phyloP scores from a whole-genome alignment of 75 land plant species.

The Cunninghamia lanceolata region DNA sequence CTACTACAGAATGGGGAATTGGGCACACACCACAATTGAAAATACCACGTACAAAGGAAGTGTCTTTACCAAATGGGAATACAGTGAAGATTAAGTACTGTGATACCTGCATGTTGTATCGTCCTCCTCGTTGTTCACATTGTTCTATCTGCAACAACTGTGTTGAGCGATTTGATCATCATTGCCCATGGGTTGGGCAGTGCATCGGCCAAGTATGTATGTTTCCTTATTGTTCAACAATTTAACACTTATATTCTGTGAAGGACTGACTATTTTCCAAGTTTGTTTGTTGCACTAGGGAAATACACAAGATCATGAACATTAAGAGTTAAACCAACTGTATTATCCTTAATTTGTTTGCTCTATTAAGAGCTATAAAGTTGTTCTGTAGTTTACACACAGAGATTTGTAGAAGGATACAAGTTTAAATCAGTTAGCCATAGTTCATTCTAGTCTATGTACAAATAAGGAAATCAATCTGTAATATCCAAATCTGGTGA shows the following conservation, averaged over 20 bases:
- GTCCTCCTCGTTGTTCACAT: conserved; percentile 85
- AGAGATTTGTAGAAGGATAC: neutral
- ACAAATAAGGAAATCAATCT: neutral
- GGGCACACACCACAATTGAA: conserved; percentile 25
- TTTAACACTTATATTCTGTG: neutral
- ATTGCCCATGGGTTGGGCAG: conserved; percentile 95
- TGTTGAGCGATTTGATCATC: conserved; percentile 89
- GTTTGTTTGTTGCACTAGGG: conserved; percentile 9
- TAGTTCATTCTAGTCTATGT: neutral
- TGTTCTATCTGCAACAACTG: conserved; percentile 92
- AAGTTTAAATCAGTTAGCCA: neutral
- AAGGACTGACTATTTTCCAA: neutral
- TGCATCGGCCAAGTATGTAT: conserved; percentile 74
- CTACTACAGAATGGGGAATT: conserved; percentile 50
- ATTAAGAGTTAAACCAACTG: neutral
- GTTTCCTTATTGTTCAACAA: neutral
- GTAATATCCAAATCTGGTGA: neutral
- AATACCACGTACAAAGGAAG: conserved; percentile 63
- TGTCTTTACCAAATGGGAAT: conserved; percentile 57
- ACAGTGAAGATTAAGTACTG: conserved; percentile 70
- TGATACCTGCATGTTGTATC: conserved; percentile 78
- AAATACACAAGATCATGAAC: neutral
- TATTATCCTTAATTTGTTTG: neutral
- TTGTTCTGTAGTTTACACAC: neutral
- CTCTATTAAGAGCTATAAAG: neutral